Percentiles rank a stretch among this genome's conserved stretches.
phyloP scores from a whole-genome alignment of 2,329 filamentous ascomycete genomes.

The Xylariomycetidae sp. region DNA sequence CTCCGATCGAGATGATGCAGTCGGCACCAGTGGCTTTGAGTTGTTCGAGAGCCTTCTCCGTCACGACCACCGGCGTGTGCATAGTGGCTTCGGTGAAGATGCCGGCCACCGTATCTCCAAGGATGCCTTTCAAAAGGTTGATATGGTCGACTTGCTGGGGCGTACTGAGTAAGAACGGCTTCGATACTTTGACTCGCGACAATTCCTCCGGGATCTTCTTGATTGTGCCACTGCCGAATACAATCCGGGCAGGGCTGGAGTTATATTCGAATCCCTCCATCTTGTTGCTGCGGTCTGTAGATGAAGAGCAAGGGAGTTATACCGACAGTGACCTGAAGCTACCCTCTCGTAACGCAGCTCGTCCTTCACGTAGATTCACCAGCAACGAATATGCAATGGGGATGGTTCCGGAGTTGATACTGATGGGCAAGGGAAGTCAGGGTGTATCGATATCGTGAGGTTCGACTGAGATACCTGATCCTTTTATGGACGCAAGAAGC shows the following conservation, averaged over 20 bases:
- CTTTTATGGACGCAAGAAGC: too few relatives aligned
- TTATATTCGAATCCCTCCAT: slow-evolving; percentile 54
- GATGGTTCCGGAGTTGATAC: too few relatives aligned
- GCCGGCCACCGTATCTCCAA: slow-evolving; percentile 25
- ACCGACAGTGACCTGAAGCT: too few relatives aligned
- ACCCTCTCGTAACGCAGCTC: too few relatives aligned
- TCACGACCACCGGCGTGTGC: slow-evolving; percentile 47
- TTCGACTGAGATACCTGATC: too few relatives aligned
- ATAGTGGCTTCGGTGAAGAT: slow-evolving; percentile 51
- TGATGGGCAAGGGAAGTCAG: too few relatives aligned
- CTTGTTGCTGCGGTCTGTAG: too few relatives aligned
- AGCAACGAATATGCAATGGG: too few relatives aligned
- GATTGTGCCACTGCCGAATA: slow-evolving; percentile 51
- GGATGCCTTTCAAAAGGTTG: slow-evolving; percentile 10
- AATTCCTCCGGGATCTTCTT: slow-evolving; percentile 39
- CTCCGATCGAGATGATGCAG: slow-evolving; percentile 53
- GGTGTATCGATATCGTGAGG: too few relatives aligned
- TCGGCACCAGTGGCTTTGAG: slow-evolving; percentile 41
- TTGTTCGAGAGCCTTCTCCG: slow-evolving; percentile 43
- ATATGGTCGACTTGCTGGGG: slow-evolving; percentile 43
- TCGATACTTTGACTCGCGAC: slow-evolving; percentile 37
- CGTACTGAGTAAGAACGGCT: slow-evolving; percentile 51
- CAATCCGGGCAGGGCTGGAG: slow-evolving; percentile 42
- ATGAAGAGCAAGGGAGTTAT: too few relatives aligned
- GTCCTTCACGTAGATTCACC: too few relatives aligned